Evolutionary conservation across 352 stramenopile genomes (phyloP).

Genomic region (Achlya hypogyna): DNA sequence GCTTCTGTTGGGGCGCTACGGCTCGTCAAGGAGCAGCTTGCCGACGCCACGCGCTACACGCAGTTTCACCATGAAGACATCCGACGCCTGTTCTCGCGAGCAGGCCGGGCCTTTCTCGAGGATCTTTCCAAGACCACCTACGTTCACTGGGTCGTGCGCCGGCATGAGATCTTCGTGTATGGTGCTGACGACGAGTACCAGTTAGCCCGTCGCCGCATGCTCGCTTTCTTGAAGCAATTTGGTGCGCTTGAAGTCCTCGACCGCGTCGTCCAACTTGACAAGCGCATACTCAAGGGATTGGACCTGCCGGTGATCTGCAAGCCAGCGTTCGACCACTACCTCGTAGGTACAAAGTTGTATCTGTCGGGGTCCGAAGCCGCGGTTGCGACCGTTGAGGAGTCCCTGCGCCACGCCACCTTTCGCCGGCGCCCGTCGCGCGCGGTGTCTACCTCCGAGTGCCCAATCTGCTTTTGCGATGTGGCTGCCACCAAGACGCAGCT

Average conservation of each 20-base stretch:
- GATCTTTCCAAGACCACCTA: background rate
- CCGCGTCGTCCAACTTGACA: constrained; percentile 9
- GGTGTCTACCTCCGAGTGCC: background rate
- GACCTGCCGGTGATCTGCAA: background rate
- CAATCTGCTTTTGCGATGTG: constrained; percentile 6
- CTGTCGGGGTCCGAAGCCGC: background rate
- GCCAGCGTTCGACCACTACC: background rate
- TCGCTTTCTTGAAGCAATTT: constrained; percentile 6
- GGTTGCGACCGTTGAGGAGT: background rate
- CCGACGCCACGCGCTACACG: constrained; percentile 9
- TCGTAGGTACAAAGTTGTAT: background rate
- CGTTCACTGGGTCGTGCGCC: constrained; percentile 24
- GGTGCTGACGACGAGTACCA: constrained; percentile 9
- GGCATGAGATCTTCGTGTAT: constrained; percentile 24
- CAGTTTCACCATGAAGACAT: constrained; percentile 19
- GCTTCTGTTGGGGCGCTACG: constrained; percentile 6
- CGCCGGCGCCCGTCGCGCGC: background rate
- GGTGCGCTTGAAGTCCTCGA: constrained; percentile 20
- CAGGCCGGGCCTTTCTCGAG: background rate
- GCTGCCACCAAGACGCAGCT: constrained; percentile 18
- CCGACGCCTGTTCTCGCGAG: constrained; percentile 14
- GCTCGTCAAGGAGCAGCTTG: constrained; percentile 21
- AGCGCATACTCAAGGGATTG: background rate
- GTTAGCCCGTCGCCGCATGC: background rate
- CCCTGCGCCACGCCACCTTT: background rate